Evolutionary conservation across 2,329 filamentous ascomycete species (phyloP), one percentile per base, ranked within the genome.

Genomic region (Epichloe typhina): DNA sequence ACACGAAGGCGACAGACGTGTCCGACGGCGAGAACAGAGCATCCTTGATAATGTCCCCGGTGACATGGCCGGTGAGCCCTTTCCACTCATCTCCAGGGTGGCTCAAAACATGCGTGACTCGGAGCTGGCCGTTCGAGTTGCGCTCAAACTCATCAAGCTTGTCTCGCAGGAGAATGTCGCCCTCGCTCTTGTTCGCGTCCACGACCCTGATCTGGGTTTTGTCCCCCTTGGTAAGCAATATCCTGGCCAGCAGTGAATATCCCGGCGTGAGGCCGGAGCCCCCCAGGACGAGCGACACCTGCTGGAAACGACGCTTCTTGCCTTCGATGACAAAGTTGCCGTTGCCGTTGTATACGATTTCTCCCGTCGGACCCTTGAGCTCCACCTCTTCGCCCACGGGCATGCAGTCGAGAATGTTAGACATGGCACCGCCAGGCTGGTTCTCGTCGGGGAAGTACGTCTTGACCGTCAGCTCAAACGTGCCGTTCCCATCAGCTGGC

Each of bases 351-450:
- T 79, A 77, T 3, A 63, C 58, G 23, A 78, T 75, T 38, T 75
- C 70, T 15, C 75, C 74, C 0, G 69, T 70, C 0, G 75, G 75
- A 0, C 75, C 75, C 13, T 70, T 70, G 35, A 77, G 66, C 54
- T 79, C 75, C 33, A 77, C 62, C 51, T 73, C 67, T 55, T 75
- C 70, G 17, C 72, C 69, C 1, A 72, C 55, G 0, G 67, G 67
- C 50, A 78, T 68, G 56, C 66, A 72, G 58, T 77, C 72, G 3
- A 78, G 68, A 47, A 77, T 71, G 52, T 76, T 76, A 41, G 66
- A 71, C 62, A 79, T 68, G 9, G 74, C 73, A n/a, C 75, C 74
- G 13, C 75, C 74, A 1, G 74, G 74, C 54, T 76, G 71, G 2
- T 62, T 61, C 1, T 63, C 54, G 38, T 62, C 66, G 0, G 74